These are phyloP conservation scores for Psilocybe sp. DNA, from an alignment of 768 basidiomycete species.

Conservation along the genomic window DNA sequence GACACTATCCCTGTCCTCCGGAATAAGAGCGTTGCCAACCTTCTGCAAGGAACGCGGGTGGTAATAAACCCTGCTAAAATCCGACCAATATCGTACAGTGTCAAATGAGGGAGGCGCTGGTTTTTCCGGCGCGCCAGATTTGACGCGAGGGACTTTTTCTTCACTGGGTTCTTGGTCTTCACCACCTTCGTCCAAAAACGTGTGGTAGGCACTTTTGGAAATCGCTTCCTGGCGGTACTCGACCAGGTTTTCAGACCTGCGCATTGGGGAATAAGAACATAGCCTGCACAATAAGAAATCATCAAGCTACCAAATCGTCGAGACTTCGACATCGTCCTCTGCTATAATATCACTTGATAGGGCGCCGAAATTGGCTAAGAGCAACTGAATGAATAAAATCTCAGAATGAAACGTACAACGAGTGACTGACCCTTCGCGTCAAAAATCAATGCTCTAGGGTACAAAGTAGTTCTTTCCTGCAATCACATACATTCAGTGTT, in stretches of 20 bases:
- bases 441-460: slow-evolving; percentile 64
- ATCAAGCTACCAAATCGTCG: slow-evolving; percentile 21
- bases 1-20: slow-evolving; percentile 50
- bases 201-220: slow-evolving; percentile 54
- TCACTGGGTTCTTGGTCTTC: not conserved
- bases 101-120: slow-evolving; percentile 6
- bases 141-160: too few relatives aligned
- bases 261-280: not conserved
- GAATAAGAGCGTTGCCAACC: slow-evolving; percentile 45
- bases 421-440: slow-evolving; percentile 50
- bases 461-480: slow-evolving; percentile 47
- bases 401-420: not conserved
- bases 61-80: slow-evolving; percentile 63
- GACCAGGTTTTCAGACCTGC: slow-evolving; percentile 12
- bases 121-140: too few relatives aligned
- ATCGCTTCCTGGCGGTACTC: slow-evolving; percentile 54
- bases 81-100: slow-evolving; percentile 61
- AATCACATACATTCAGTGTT: not conserved
- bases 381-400: slow-evolving; percentile 3
- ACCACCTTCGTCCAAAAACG: slow-evolving; percentile 28
- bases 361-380: slow-evolving; percentile 66
- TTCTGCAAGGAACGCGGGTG: slow-evolving; percentile 63
- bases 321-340: slow-evolving; percentile 34
- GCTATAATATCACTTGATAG: slow-evolving; percentile 28
- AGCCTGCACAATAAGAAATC: slow-evolving; percentile 12